Evolutionary conservation across 2,329 filamentous ascomycete species (phyloP).

Genomic region (Cladophialophora exuberans): DNA sequence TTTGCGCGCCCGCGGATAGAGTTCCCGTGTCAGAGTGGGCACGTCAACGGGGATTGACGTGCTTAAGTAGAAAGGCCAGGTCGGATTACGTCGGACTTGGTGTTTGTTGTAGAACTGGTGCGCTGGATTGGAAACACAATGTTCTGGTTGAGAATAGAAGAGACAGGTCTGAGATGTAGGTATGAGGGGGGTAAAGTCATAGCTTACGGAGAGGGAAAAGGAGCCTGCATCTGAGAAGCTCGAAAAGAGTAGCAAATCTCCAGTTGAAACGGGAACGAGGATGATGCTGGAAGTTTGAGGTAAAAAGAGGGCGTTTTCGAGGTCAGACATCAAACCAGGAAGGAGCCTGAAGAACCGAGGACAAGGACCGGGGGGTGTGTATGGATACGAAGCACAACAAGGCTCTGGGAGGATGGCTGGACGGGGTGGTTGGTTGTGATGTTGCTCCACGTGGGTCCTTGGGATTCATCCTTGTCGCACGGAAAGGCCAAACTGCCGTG

Average conservation of each 20-base stretch:
- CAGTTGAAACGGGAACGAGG: constrained; percentile 4
- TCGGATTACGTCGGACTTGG: constrained; percentile 2
- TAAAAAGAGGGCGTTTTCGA: constrained; percentile 21
- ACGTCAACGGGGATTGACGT: constrained; percentile 24
- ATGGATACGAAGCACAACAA: constrained; percentile 22
- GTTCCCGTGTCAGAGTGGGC: constrained; percentile 19
- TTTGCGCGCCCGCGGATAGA: neutral
- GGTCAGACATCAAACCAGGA: constrained; percentile 28
- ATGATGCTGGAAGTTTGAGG: constrained; percentile 22
- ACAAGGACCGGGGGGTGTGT: constrained; percentile 9
- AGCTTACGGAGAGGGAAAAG: constrained; percentile 4
- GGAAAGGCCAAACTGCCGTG: constrained; percentile 1
- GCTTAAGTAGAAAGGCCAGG: constrained; percentile 18
- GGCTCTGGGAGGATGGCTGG: too few relatives aligned
- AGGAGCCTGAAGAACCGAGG: constrained; percentile 14
- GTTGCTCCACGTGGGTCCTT: constrained; percentile 15
- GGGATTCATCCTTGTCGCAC: constrained; percentile 12
- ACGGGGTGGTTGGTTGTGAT: constrained; percentile 13
- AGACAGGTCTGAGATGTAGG: constrained; percentile 10
- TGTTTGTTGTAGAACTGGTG: constrained; percentile 5
- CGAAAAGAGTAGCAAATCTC: constrained; percentile 21
- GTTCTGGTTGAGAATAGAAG: constrained; percentile 22
- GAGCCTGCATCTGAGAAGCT: constrained; percentile 5
- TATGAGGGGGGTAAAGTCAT: constrained; percentile 9
- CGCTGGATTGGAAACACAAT: constrained; percentile 18